Base-by-base conservation (phyloP, 495 filamentous ascomycete genomes). In the Talaromyces liani region DNA sequence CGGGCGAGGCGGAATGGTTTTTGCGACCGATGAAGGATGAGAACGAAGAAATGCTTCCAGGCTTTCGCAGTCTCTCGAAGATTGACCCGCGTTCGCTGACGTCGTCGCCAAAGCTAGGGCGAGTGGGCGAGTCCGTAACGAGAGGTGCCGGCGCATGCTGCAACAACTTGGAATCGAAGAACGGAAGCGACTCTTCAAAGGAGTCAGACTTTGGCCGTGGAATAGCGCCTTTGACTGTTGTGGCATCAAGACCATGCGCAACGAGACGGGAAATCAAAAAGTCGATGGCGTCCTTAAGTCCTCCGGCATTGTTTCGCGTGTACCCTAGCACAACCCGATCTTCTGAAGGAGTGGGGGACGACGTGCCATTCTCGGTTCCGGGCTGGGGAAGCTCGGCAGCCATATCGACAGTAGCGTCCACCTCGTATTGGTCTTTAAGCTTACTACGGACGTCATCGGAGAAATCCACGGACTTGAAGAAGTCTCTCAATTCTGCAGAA, bases 131-230 rank as follows among this genome's bases (percentile, higher is more conserved):
- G 68, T 96, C 92, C 3, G 91, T 92, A 14, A 84, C 81, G 24
- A 93, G 80, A 1, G 88, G 87, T 33, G 86, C 85, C 31, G 91
- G 91, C 9, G 91, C 91, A 69, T 93, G 90, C 73, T 98, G 95
- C 36, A 99, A 82, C 34, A 99, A 78, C 77, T 97, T 97, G 0
- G 92, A 94, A 73, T 97, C 89, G 74, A 99, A 99, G 80, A 91
- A 97, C 27, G 91, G 93, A 33, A 97, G 83, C 47, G 91, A 93
- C 65, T 98, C 95, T 69, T 98, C 94, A 70, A 98, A 99, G 1
- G 94, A 96, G 75, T 99, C 94, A 4, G 94, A 97, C 79, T 98
- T 97, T 58, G 94, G 95, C 54, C 93, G 88, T 0, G 93, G 92
- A 65, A 98, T 93, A 14, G 91, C 88, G 58, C 95, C 94, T 73